A percentile compares a stretch with the other conserved stretches of the same genome.
Evolutionary conservation across 768 basidiomycete species (phyloP).

Genomic region (Amanita jacksonii): DNA sequence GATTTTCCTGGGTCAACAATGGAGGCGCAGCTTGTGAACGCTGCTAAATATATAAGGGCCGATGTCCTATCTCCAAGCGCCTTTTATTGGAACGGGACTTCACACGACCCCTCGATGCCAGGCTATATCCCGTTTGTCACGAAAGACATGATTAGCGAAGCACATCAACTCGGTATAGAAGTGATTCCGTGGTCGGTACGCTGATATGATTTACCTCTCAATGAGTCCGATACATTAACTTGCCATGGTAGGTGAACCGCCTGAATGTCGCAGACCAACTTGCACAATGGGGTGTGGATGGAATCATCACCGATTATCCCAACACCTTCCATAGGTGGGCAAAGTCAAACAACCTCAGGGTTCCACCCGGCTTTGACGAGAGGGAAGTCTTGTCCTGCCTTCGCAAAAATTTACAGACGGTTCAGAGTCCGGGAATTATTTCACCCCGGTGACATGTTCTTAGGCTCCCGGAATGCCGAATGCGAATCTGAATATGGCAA

Average conservation of each 20-base stretch:
- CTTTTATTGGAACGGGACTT: constrained; percentile 27
- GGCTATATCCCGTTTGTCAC: constrained; percentile 53
- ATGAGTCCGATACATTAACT: neutral
- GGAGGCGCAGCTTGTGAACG: constrained; percentile 53
- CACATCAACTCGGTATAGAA: constrained; percentile 50
- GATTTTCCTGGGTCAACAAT: constrained; percentile 53
- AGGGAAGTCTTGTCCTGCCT: constrained; percentile 55
- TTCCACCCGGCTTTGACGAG: constrained; percentile 52
- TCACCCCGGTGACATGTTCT: too few species aligned
- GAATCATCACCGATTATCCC: constrained; percentile 75
- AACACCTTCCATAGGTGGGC: constrained; percentile 45
- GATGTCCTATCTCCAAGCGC: constrained; percentile 58
- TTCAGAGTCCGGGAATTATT: constrained; percentile 7
- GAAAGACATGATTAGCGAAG: constrained; percentile 54
- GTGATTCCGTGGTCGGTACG: constrained; percentile 73
- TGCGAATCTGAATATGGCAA: too few species aligned
- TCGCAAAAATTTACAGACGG: constrained; percentile 35
- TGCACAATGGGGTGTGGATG: constrained; percentile 54
- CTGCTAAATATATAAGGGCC: constrained; percentile 55
- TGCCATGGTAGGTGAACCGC: constrained; percentile 41
- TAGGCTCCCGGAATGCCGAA: too few species aligned
- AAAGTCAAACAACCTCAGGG: constrained; percentile 38
- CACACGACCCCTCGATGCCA: constrained; percentile 30
- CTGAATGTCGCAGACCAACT: constrained; percentile 55
- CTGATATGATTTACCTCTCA: constrained; percentile 4